These are phyloP conservation scores for Neopestalotiopsis sp. DNA, from an alignment of 2,329 filamentous ascomycete genomes.

Conservation along the genomic window DNA sequence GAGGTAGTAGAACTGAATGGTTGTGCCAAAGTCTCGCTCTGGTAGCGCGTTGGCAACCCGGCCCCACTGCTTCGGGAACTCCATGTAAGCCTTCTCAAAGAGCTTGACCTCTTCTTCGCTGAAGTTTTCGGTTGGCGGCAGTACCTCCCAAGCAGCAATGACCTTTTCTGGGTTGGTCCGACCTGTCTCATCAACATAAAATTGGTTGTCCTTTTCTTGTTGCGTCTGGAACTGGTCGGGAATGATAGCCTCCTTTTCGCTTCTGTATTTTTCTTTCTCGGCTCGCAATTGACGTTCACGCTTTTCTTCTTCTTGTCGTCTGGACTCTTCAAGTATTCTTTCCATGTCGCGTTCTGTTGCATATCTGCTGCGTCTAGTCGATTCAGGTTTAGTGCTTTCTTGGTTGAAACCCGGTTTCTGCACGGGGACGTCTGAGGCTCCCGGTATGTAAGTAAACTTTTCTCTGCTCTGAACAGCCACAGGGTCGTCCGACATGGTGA, in stretches of 20 bases:
- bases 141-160: slow-evolving; percentile 72
- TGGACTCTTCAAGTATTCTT: slow-evolving; percentile 73
- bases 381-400: slow-evolving; percentile 59
- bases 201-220: slow-evolving; percentile 61
- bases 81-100: slow-evolving; percentile 77
- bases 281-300: slow-evolving; percentile 69
- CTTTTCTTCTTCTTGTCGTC: slow-evolving; percentile 72
- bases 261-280: slow-evolving; percentile 72
- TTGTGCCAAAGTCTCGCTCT: slow-evolving; percentile 75
- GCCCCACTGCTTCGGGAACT: slow-evolving; percentile 83
- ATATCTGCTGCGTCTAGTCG: slow-evolving; percentile 57
- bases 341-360: slow-evolving; percentile 77
- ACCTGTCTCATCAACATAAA: slow-evolving; percentile 70
- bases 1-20: slow-evolving; percentile 86
- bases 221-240: slow-evolving; percentile 71
- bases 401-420: slow-evolving; percentile 45
- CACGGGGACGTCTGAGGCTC: slow-evolving; percentile 38
- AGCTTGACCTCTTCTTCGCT: slow-evolving; percentile 70
- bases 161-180: slow-evolving; percentile 68
- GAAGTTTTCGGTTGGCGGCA: slow-evolving; percentile 77
- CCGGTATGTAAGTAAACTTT: slow-evolving; percentile 51
- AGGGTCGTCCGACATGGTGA: slow-evolving; percentile 60
- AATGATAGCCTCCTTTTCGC: slow-evolving; percentile 75
- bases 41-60: slow-evolving; percentile 72
- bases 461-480: slow-evolving; percentile 60